Evolutionary conservation across 495 filamentous ascomycete genomes (phyloP), one percentile per base, ranked within the genome.

Genomic region (Talaromyces thailandensis): DNA sequence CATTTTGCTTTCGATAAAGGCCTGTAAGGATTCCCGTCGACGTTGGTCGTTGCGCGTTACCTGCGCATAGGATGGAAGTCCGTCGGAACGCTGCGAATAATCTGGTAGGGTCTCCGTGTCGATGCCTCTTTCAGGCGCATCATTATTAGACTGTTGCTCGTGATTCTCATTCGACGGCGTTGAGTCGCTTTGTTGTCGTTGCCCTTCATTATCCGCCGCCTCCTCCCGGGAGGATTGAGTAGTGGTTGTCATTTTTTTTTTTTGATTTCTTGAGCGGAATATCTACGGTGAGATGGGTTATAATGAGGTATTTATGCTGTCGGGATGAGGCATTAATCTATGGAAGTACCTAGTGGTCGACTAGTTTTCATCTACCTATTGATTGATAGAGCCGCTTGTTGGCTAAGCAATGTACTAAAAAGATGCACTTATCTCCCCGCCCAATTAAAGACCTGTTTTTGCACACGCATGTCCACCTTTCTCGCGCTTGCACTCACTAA

Each of bases 1-100:
- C 50, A 53, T 48, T 50, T 57, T 62, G 3, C 28, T 16, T 29
- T 56, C 61, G 45, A 62, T n/a, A 24, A 62, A 62, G 4, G 48
- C 51, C 3, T 48, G 28, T 29, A 56, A 14, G 24, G 61, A 62
- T 24, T 51, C 50, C 16, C 18, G 56, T 25, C 61, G 48, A 21
- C 2, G 50, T 57, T 51, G 40, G 24, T 21, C 61, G 28, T 14
- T 21, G 4, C 9, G 31, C 43, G 18, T 11, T 3, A 48, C 32
- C 2, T 25, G 61, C 16, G 29, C 61, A 23, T 62, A 57, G 18
- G 61, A 62, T 23, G 61, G 61, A 4, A 57, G 61, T 24, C n/a
- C 24, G 48, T 50, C 37, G 14, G 58, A 18, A 4, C 21, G 35
- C 5, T 21, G 58, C 28, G 48, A 58, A 51, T 62, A 61, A 0